Conservation (phyloP, 305 asterid species). For the Solanum aculeatissimum region DNA sequence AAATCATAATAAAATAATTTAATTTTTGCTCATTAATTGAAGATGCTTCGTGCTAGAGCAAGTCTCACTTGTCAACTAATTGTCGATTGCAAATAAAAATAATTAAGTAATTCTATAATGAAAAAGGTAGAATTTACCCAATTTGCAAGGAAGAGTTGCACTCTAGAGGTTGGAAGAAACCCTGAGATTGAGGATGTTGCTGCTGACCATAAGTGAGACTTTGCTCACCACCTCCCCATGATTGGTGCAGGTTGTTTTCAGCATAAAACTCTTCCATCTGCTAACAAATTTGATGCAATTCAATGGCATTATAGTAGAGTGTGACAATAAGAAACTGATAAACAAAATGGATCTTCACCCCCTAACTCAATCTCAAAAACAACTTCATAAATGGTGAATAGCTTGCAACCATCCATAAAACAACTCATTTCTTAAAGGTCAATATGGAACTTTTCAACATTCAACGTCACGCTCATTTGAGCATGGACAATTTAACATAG, state of each 20-base stretch:
- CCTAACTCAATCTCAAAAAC: neutral
- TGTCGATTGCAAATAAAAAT: neutral
- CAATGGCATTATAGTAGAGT: neutral
- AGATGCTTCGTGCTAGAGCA: neutral
- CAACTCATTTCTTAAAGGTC: too few species aligned
- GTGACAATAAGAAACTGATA: neutral
- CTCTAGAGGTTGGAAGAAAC: constrained; percentile 76
- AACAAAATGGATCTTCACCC: neutral
- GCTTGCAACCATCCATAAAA: too few species aligned
- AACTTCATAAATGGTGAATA: too few species aligned
- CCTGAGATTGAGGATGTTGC: constrained; percentile 63
- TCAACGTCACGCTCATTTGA: too few species aligned
- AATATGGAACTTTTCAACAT: too few species aligned
- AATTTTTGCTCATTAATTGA: neutral
- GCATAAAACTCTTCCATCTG: constrained; percentile 77
- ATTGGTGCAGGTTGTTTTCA: constrained; percentile 55
- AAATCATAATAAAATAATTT: neutral
- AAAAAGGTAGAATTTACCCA: constrained; percentile 36
- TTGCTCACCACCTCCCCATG: constrained; percentile 62
- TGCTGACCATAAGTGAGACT: constrained; percentile 46
- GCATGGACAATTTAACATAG: too few species aligned
- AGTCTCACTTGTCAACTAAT: neutral
- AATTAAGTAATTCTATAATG: neutral
- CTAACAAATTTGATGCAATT: neutral
- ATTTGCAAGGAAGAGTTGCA: constrained; percentile 83